Base-by-base conservation (phyloP, 148 eudicot species). In the Beta vulgaris region DNA sequence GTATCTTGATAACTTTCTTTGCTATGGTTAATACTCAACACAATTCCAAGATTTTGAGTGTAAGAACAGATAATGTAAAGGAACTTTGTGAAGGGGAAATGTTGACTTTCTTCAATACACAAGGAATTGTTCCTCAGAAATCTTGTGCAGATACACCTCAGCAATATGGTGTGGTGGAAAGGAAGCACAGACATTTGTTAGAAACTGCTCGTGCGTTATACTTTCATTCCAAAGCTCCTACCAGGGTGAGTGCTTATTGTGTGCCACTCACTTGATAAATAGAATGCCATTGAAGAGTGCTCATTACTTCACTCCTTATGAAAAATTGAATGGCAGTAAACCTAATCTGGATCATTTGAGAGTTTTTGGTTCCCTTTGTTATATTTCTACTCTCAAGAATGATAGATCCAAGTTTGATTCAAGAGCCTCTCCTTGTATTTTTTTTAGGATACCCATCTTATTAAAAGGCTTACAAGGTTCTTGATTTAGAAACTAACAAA, bases 331-430 rank as follows among this genome's bases (percentile, higher is more conserved):
- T 68, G 16, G 10, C 13, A 3, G 14, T 19, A 44, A 10, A 2
- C 71, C 71, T 23, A 7, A 2, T 28, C n/a, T 16, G 11, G 2
- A 31, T 40, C 53, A 68, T 2, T 9, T 68, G 0, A 40, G 35
- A 26, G 34, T 25, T 15, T 40, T 68, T 25, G 71, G 71, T n/a
- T 68, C 53, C n/a, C 19, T 43, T 3, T 68, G 71, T 13, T 68
- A 28, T 43, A 19, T 29, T 1, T 66, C 71, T 6, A 68, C 71
- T 13, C 10, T 43, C 8, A 23, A 3, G 11, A 8, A 28, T 23
- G 48, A 26, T 2, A n/a, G 71, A 23, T n/a, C 26, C 1, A 68
- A 68, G 21, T 43, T 68, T 43, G 18, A 7, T 10, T 9, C 31
- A 0, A 68, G 32, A 68, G 10, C 71, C n/a, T 8, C 8, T 19